These are phyloP conservation scores for Endoconidiophora polonica DNA, from an alignment of 2,329 filamentous ascomycete genomes.

Conservation along the genomic window DNA sequence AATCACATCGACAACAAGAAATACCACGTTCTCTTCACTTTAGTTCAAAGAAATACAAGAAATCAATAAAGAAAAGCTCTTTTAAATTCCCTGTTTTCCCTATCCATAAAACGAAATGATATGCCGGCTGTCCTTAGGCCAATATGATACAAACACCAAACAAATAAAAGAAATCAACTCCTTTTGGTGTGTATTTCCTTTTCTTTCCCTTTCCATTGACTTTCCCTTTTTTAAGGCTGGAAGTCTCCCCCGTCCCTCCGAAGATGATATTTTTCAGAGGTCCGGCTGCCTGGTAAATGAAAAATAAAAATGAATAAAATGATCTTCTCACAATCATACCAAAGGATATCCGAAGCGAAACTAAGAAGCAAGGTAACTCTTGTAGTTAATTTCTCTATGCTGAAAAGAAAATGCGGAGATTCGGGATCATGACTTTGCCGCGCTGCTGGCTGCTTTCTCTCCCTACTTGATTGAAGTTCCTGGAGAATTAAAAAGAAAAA, in stretches of 20 bases:
- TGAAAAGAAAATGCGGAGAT: neutral
- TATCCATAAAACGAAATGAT: constrained; percentile 6
- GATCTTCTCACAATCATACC: no score
- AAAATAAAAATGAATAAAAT: no score
- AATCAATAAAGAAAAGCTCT: constrained; percentile 6
- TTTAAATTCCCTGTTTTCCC: constrained; percentile 8
- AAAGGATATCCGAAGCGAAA: no score
- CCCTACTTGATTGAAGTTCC: neutral
- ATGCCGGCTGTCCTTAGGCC: constrained; percentile 4
- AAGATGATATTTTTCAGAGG: no score
- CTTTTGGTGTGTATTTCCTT: neutral
- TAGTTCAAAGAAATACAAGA: neutral
- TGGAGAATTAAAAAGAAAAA: constrained; percentile 6
- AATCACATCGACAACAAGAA: no score
- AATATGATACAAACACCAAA: neutral
- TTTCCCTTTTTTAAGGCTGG: no score
- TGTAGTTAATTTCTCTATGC: neutral
- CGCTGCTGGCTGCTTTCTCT: neutral
- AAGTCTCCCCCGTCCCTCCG: no score
- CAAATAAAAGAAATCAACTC: constrained; percentile 3
- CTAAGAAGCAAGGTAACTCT: no score
- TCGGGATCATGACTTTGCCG: no score
- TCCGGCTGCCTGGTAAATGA: no score
- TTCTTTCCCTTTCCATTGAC: no score
- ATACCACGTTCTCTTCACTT: no score